Evolutionary conservation across 2,329 filamentous ascomycete species (phyloP).

Genomic region (Diaporthe helianthi): DNA sequence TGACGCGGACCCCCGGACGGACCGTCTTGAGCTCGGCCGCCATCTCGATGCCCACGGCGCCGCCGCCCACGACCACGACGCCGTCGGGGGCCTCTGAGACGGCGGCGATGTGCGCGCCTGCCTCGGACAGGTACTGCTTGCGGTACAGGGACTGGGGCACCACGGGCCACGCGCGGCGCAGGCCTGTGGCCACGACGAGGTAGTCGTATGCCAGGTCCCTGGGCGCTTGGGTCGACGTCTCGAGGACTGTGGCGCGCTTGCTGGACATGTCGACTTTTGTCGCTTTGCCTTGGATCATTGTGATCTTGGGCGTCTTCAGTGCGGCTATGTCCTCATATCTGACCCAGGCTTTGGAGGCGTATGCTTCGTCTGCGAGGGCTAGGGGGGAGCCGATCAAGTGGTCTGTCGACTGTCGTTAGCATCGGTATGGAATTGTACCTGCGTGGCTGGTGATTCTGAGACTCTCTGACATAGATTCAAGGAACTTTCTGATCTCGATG

Average conservation of each 20-base stretch:
- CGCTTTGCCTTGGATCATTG: slow-evolving; percentile 71
- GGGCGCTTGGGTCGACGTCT: slow-evolving; percentile 52
- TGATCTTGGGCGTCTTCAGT: slow-evolving; percentile 67
- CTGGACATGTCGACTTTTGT: slow-evolving; percentile 63
- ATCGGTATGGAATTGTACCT: not conserved
- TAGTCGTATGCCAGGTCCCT: slow-evolving; percentile 71
- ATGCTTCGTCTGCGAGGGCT: slow-evolving; percentile 68
- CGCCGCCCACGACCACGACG: slow-evolving; percentile 76
- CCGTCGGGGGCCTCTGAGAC: slow-evolving; percentile 63
- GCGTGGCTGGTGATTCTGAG: no score
- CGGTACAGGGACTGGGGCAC: slow-evolving; percentile 71
- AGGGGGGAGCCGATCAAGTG: slow-evolving; percentile 80
- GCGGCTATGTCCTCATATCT: slow-evolving; percentile 71
- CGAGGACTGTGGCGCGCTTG: slow-evolving; percentile 65
- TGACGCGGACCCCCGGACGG: slow-evolving; percentile 70
- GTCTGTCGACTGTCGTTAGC: slow-evolving; percentile 51
- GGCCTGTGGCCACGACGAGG: slow-evolving; percentile 74
- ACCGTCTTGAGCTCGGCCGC: slow-evolving; percentile 77
- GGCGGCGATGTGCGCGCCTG: slow-evolving; percentile 63
- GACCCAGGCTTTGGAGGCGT: slow-evolving; percentile 73
- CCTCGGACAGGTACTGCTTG: slow-evolving; percentile 69
- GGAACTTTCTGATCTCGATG: not conserved
- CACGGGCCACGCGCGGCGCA: slow-evolving; percentile 74
- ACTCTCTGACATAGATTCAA: not conserved
- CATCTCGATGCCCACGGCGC: slow-evolving; percentile 82